Conservation (phyloP, 306 rosid genomes). For the Rubus idaeus region DNA sequence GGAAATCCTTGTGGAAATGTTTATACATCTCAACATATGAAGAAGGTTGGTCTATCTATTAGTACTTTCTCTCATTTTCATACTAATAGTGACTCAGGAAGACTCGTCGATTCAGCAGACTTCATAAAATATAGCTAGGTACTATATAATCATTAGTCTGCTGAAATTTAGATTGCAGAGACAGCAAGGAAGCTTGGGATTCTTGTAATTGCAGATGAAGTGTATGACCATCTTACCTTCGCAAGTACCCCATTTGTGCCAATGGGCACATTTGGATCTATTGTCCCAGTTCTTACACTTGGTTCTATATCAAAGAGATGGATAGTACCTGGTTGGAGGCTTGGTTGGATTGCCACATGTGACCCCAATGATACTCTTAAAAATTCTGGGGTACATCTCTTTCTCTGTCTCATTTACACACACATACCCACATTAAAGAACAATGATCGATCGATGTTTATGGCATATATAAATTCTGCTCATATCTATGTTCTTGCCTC, state of each 20-base stretch:
- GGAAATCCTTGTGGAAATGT: constrained; percentile 43
- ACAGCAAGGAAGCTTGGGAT: constrained; percentile 59
- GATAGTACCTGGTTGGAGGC: constrained; percentile 70
- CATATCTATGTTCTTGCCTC: not conserved
- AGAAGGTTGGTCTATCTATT: constrained; percentile 15
- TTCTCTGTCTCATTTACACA: not conserved
- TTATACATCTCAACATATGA: constrained; percentile 26
- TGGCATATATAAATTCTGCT: not conserved
- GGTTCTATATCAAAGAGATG: constrained; percentile 64
- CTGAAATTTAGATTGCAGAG: constrained; percentile 50
- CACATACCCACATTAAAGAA: not conserved
- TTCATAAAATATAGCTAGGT: not conserved
- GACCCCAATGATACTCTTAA: constrained; percentile 47
- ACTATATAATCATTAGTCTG: not conserved
- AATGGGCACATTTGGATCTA: constrained; percentile 56
- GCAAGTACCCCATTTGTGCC: constrained; percentile 61
- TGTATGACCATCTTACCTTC: constrained; percentile 48
- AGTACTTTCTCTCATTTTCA: not conserved
- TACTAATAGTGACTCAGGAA: not conserved
- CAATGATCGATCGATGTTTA: not conserved
- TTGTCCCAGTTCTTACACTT: constrained; percentile 55
- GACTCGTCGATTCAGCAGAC: too few species aligned
- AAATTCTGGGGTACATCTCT: constrained; percentile 42
- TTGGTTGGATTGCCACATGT: constrained; percentile 63
- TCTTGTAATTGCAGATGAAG: constrained; percentile 61